These are phyloP conservation scores for Lotmaria passim DNA, from an alignment of 208 protist genomes.

Conservation along the genomic window DNA sequence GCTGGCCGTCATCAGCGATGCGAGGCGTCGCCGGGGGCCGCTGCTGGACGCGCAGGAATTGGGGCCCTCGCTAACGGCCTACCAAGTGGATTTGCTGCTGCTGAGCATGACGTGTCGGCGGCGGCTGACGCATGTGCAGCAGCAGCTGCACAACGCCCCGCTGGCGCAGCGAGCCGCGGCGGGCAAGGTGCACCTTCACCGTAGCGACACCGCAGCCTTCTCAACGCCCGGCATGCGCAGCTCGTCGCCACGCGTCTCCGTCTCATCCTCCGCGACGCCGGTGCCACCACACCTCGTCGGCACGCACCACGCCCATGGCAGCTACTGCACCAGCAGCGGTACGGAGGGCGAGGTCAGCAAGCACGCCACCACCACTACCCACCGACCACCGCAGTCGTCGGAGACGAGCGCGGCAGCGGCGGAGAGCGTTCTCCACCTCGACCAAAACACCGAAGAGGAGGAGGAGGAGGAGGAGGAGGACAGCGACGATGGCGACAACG, in stretches of 20 bases:
- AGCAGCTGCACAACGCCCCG: slow-evolving; percentile 12
- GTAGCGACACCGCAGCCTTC: not conserved
- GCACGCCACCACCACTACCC: no score
- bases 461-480: not conserved
- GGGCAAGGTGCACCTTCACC: slow-evolving; percentile 15
- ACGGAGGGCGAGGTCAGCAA: not conserved
- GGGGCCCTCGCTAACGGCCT: slow-evolving; percentile 33
- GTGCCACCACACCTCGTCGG: slow-evolving; percentile 4
- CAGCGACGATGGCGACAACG: not conserved
- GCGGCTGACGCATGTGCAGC: slow-evolving; percentile 42
- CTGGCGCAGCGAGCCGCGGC: slow-evolving; percentile 1
- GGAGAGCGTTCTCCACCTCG: no score
- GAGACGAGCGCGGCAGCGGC: not conserved
- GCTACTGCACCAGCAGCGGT: not conserved
- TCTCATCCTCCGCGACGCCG: not conserved
- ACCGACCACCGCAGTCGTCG: not conserved
- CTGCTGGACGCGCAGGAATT: slow-evolving; percentile 51
- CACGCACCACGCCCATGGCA: not conserved
- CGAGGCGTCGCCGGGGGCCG: not conserved
- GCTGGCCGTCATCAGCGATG: slow-evolving; percentile 17
- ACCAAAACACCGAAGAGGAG: no score
- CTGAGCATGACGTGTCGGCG: slow-evolving; percentile 70
- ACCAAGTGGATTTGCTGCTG: slow-evolving; percentile 74
- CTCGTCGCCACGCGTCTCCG: slow-evolving; percentile 9
- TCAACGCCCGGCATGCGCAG: not conserved